phyloP scores from a whole-genome alignment of 768 basidiomycete genomes.

The Panaeolus papilionaceus region DNA sequence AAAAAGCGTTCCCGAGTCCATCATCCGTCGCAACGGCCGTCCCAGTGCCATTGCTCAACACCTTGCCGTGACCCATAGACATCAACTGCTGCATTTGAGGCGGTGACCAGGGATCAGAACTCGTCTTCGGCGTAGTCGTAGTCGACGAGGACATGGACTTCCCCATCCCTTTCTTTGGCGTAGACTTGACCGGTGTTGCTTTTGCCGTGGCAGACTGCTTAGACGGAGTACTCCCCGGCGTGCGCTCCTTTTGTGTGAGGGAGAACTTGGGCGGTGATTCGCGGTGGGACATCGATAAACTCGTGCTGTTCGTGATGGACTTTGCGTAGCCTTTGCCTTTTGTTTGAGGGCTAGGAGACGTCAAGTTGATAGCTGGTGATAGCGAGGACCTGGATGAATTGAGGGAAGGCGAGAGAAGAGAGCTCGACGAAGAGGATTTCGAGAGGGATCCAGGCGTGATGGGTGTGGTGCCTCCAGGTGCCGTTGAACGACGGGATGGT shows the following conservation, averaged over 20 bases:
- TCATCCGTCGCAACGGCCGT: constrained; percentile 36
- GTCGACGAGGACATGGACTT: constrained; percentile 23
- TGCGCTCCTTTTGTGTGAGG: constrained; percentile 5
- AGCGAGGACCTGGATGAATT: constrained; percentile 27
- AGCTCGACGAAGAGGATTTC: constrained; percentile 31
- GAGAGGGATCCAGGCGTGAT: constrained; percentile 28
- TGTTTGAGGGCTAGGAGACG: constrained; percentile 46
- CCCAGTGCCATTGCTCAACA: constrained; percentile 32
- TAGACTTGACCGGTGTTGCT: background rate
- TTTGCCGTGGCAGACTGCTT: constrained; percentile 11
- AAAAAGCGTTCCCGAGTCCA: constrained; percentile 40
- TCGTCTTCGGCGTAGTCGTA: constrained; percentile 18
- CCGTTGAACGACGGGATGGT: constrained; percentile 32
- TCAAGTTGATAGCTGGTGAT: constrained; percentile 45
- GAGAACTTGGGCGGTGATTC: constrained; percentile 23
- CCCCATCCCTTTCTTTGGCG: background rate
- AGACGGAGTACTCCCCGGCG: constrained; percentile 5
- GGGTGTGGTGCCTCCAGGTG: constrained; percentile 18
- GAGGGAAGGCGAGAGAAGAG: constrained; percentile 31
- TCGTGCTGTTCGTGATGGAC: constrained; percentile 15
- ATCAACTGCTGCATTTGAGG: constrained; percentile 22
- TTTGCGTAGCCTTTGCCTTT: constrained; percentile 29
- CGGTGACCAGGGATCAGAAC: constrained; percentile 21
- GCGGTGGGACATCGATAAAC: constrained; percentile 29
- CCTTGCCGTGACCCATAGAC: constrained; percentile 20